phyloP scores from a whole-genome alignment of 208 protist species.

The Wallacemonas sp. region DNA sequence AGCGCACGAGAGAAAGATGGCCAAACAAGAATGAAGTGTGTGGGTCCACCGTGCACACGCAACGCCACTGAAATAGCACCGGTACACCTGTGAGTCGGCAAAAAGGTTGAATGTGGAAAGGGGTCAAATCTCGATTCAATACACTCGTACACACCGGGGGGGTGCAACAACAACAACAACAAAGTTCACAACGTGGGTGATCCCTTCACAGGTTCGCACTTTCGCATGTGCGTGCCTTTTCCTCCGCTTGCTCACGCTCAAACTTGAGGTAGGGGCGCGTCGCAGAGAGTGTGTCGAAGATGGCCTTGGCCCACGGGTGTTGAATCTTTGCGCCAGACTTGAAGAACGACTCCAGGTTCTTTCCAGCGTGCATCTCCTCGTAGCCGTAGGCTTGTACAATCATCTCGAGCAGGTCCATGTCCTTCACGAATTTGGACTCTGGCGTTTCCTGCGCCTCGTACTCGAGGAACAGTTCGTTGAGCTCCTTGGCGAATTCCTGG shows the following conservation, averaged over 20 bases:
- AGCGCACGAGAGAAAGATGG: too few relatives aligned
- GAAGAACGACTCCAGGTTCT: conserved; percentile 81
- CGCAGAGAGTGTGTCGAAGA: conserved; percentile 60
- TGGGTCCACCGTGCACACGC: too few relatives aligned
- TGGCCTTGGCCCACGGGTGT: conserved; percentile 74
- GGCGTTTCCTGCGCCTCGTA: conserved; percentile 85
- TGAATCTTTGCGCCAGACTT: conserved; percentile 62
- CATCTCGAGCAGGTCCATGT: conserved; percentile 94
- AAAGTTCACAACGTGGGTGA: too few relatives aligned
- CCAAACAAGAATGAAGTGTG: too few relatives aligned
- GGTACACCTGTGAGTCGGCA: too few relatives aligned
- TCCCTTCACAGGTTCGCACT: too few relatives aligned
- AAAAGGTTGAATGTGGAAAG: too few relatives aligned
- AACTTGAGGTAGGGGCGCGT: conserved; percentile 36
- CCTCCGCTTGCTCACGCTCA: conserved; percentile 10
- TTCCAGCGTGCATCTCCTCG: conserved; percentile 65
- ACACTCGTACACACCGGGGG: too few relatives aligned
- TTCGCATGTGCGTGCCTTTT: too few relatives aligned
- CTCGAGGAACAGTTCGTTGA: conserved; percentile 76
- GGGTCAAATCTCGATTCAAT: too few relatives aligned
- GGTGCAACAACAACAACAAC: too few relatives aligned
- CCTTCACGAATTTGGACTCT: conserved; percentile 88
- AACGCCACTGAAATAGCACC: too few relatives aligned
- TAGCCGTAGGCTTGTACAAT: conserved; percentile 89
- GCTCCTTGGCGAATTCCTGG: conserved; percentile 49